A percentile compares a stretch with the other conserved stretches of the same genome.
Evolutionary conservation across 1,284 basidiomycete species (phyloP).

Genomic region (Marasmius fiardii): DNA sequence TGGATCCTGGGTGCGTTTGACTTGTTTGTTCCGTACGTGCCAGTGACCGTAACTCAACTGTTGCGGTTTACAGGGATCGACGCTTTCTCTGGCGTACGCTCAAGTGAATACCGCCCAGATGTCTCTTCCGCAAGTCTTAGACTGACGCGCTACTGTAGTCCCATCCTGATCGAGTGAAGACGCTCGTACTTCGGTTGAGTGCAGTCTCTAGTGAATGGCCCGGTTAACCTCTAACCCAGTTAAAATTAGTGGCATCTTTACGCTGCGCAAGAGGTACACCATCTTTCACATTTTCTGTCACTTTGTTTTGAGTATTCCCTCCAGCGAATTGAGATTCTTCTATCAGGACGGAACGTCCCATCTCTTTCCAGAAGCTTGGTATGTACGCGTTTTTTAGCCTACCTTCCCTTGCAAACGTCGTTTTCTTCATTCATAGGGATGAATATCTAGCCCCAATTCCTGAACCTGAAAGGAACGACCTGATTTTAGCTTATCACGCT

Average conservation of each 20-base stretch:
- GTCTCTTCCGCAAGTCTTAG: conserved; percentile 4
- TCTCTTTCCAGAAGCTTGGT: conserved; percentile 90
- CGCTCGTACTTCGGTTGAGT: conserved; percentile 73
- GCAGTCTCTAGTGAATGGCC: neutral
- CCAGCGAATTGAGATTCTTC: conserved; percentile 86
- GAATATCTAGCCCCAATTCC: conserved; percentile 82
- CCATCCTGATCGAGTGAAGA: conserved; percentile 80
- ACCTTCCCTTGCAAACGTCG: conserved; percentile 1
- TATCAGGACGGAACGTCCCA: conserved; percentile 84
- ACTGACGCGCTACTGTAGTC: conserved; percentile 35
- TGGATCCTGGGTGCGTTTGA: conserved; percentile 72
- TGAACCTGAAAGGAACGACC: conserved; percentile 72
- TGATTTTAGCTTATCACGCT: conserved; percentile 82
- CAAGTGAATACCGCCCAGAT: conserved; percentile 48
- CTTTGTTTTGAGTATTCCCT: neutral
- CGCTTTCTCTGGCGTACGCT: conserved; percentile 85
- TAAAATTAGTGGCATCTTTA: conserved; percentile 77
- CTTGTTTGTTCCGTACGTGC: conserved; percentile 1
- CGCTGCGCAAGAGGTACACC: conserved; percentile 67
- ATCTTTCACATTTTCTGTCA: neutral
- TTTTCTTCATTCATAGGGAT: conserved; percentile 49
- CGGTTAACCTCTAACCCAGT: neutral
- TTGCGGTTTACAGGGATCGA: conserved; percentile 68
- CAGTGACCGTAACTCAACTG: neutral
- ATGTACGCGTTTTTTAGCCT: conserved; percentile 16